A percentile compares a stretch with the other conserved stretches of the same genome.
Evolutionary conservation across 257 asterid species (phyloP).

Genomic region (Thymus mandschuricus): DNA sequence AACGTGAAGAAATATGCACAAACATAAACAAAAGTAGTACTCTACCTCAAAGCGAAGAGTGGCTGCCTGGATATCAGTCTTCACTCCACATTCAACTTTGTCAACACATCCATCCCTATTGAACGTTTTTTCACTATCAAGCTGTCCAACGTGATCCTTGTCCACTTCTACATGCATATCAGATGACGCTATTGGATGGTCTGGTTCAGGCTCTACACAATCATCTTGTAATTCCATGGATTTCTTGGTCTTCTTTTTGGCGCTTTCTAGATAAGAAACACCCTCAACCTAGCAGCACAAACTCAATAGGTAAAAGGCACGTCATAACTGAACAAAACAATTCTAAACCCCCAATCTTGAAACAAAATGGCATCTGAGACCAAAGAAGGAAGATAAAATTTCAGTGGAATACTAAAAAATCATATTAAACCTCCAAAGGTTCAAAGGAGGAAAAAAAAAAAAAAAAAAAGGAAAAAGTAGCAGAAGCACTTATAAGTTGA

Average conservation of each 20-base stretch:
- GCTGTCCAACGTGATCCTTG: constrained; percentile 30
- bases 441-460: neutral
- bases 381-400: neutral
- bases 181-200: constrained; percentile 29
- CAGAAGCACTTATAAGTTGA: neutral
- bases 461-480: neutral
- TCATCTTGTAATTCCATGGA: constrained; percentile 30
- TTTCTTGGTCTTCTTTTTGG: constrained; percentile 38
- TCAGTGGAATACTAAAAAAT: neutral
- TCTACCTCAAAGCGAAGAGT: constrained; percentile 90
- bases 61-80: constrained; percentile 42
- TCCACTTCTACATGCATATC: constrained; percentile 30
- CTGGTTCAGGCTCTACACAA: constrained; percentile 31
- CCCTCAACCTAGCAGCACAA: constrained; percentile 58
- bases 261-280: constrained; percentile 54
- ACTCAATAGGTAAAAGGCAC: constrained; percentile 23
- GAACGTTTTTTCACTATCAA: constrained; percentile 34
- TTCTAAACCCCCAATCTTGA: neutral
- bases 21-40: constrained; percentile 19
- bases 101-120: constrained; percentile 38
- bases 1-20: constrained; percentile 3
- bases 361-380: neutral
- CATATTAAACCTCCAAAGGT: neutral
- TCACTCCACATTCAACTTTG: constrained; percentile 37
- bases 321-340: constrained; percentile 3